Conservation (phyloP, 257 asterid genomes). For the Leptodermis oblonga region DNA sequence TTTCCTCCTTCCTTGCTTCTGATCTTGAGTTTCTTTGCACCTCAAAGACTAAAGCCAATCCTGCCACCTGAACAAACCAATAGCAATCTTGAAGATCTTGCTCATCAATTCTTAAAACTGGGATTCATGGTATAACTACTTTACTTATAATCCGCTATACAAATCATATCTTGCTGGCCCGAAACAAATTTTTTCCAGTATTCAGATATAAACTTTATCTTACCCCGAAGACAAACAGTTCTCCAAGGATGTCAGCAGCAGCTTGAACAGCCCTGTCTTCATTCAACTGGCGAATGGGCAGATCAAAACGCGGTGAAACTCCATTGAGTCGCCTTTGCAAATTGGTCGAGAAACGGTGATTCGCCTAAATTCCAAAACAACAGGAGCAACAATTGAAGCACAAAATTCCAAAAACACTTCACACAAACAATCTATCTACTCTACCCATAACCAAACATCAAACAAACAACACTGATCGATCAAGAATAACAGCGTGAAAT, state of each 20-base stretch:
- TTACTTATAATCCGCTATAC: no score
- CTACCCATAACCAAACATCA: background rate
- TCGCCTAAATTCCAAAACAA: constrained; percentile 39
- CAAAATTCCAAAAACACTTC: no score
- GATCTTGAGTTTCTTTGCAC: constrained; percentile 75
- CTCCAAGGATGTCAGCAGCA: constrained; percentile 81
- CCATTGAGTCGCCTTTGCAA: constrained; percentile 76
- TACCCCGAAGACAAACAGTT: constrained; percentile 64
- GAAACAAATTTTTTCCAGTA: no score
- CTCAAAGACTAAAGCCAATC: constrained; percentile 59
- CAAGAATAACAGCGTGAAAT: no score
- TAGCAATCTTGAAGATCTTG: background rate
- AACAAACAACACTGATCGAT: background rate
- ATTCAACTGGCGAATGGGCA: constrained; percentile 69
- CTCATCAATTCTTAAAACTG: background rate
- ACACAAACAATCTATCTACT: background rate
- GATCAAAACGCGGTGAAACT: constrained; percentile 41
- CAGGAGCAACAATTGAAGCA: no score
- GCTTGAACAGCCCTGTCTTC: constrained; percentile 85
- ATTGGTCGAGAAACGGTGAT: constrained; percentile 62
- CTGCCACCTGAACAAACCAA: constrained; percentile 53
- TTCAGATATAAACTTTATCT: no score
- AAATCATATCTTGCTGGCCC: no score
- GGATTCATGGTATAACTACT: no score
- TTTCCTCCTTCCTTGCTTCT: constrained; percentile 78